Conservation (phyloP, 306 rosid species). For the Herpetospermum pedunculosum region DNA sequence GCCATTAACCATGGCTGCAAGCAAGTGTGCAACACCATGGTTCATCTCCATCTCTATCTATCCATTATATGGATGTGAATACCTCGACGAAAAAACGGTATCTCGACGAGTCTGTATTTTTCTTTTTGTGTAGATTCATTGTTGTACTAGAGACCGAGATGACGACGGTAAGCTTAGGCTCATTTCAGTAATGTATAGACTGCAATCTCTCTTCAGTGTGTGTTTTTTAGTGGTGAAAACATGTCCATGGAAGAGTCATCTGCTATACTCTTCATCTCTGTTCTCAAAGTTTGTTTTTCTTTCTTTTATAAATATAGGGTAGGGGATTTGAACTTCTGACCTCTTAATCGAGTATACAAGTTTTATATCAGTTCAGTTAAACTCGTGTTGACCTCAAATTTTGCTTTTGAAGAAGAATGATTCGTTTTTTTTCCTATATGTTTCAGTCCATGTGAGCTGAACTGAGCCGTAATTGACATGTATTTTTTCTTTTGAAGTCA, state of each 20-base stretch:
- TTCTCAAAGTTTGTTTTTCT: not conserved
- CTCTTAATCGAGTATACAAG: no score
- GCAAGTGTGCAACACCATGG: not conserved
- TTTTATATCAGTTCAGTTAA: no score
- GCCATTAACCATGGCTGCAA: not conserved
- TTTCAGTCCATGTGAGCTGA: no score
- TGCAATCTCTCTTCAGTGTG: not conserved
- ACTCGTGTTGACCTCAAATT: no score
- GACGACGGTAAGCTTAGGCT: not conserved
- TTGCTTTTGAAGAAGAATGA: no score
- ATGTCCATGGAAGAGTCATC: not conserved
- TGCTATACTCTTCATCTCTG: not conserved
- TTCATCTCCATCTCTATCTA: not conserved
- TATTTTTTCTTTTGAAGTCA: no score
- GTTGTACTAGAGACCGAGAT: not conserved
- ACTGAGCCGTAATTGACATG: no score
- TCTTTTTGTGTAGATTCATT: not conserved
- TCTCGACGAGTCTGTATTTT: not conserved
- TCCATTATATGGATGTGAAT: not conserved
- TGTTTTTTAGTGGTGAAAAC: not conserved
- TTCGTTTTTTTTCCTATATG: no score
- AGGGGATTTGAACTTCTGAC: no score
- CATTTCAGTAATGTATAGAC: not conserved
- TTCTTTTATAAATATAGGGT: no score
- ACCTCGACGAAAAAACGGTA: not conserved